Conservation (phyloP, 2,329 filamentous ascomycete species). For the Metarhizium brunneum region DNA sequence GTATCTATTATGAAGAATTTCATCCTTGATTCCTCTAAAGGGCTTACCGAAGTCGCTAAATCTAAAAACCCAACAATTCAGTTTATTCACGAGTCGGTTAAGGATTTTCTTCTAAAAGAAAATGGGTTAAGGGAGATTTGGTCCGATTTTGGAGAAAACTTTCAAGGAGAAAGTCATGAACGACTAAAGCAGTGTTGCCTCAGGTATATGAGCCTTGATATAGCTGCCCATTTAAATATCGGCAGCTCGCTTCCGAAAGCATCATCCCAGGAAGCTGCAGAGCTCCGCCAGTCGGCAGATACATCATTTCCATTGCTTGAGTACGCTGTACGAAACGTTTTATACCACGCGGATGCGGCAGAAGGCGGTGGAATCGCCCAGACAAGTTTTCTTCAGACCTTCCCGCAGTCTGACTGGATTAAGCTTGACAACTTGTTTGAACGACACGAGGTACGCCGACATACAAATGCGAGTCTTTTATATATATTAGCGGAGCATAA, state of each 20-base stretch:
- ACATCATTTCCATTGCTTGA: conserved; percentile 7
- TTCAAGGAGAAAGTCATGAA: conserved; percentile 1
- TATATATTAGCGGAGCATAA: conserved; percentile 4
- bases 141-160: background rate
- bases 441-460: background rate
- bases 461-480: background rate
- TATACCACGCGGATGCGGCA: conserved; percentile 11
- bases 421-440: conserved; percentile 3
- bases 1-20: conserved; percentile 12
- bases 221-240: background rate
- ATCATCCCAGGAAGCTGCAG: background rate
- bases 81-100: conserved; percentile 41
- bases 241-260: background rate
- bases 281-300: background rate
- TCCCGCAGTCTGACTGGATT: conserved; percentile 2
- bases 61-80: conserved; percentile 23
- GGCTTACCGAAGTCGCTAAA: conserved; percentile 30
- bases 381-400: background rate
- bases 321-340: conserved; percentile 7
- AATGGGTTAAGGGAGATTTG: conserved; percentile 15
- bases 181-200: conserved; percentile 8
- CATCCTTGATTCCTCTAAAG: conserved; percentile 32
- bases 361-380: background rate
- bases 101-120: conserved; percentile 33
- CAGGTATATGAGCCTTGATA: background rate